Evolutionary conservation across 345 rosid species (phyloP).

Genomic region (Dipteronia dyeriana): DNA sequence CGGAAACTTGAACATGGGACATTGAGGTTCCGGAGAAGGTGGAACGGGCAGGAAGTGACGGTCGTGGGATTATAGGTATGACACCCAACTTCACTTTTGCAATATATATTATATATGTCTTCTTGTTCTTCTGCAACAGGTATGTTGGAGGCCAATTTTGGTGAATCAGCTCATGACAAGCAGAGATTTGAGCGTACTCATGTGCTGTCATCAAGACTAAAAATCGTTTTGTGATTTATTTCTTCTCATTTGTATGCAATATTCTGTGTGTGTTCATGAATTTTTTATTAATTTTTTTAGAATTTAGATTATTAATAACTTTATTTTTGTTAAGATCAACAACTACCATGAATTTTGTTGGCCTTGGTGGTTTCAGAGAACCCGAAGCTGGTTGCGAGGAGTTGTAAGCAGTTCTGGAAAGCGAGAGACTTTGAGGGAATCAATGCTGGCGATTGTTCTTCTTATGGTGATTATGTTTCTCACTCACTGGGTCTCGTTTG

Average conservation of each 20-base stretch:
- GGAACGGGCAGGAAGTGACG: constrained; percentile 84
- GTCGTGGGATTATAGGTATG: constrained; percentile 77
- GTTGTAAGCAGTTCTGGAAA: constrained; percentile 63
- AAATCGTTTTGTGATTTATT: constrained; percentile 39
- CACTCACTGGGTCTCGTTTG: neutral
- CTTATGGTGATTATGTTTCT: constrained; percentile 19
- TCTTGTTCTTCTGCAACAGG: constrained; percentile 32
- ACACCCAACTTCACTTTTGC: neutral
- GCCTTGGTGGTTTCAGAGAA: neutral
- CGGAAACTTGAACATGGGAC: no score
- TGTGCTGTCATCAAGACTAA: constrained; percentile 56
- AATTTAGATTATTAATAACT: constrained; percentile 8
- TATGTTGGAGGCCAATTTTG: constrained; percentile 72
- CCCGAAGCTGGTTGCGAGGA: constrained; percentile 17
- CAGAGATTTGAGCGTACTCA: constrained; percentile 75
- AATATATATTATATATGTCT: neutral
- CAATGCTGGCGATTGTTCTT: constrained; percentile 20
- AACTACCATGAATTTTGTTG: constrained; percentile 65
- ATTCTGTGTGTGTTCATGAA: neutral
- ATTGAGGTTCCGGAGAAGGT: constrained; percentile 61
- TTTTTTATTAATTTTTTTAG: neutral
- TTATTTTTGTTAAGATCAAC: constrained; percentile 36
- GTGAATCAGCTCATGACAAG: constrained; percentile 85
- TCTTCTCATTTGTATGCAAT: neutral
- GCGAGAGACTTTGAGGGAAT: constrained; percentile 55